Conservation (phyloP, 192 early-diverging fungal species). For the Phlyctochytrium bullatum region DNA sequence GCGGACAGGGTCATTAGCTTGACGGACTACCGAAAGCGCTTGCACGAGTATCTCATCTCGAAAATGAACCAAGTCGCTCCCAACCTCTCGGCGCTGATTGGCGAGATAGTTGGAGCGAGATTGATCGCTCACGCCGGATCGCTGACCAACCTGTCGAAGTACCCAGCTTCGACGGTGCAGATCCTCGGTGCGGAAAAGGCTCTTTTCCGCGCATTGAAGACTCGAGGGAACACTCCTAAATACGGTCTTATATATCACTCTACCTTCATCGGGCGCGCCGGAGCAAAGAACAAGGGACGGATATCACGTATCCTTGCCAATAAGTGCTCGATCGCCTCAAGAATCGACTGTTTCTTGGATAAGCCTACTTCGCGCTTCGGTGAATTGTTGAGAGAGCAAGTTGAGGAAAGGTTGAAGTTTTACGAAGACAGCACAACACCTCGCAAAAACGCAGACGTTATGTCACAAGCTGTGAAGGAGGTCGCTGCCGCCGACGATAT, state of each 20-base stretch:
- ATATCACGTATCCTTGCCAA: conserved; percentile 98
- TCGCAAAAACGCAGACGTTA: conserved; percentile 89
- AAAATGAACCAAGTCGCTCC: conserved; percentile 98
- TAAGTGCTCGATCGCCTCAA: conserved; percentile 94
- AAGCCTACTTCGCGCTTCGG: conserved; percentile 87
- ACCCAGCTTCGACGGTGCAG: conserved; percentile 97
- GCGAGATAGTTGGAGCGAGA: conserved; percentile 97
- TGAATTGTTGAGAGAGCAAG: conserved; percentile 87
- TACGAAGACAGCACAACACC: conserved; percentile 88
- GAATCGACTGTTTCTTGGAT: conserved; percentile 94
- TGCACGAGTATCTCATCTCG: conserved; percentile 87
- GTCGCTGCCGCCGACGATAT: conserved; percentile 45
- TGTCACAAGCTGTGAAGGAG: conserved; percentile 70
- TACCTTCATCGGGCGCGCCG: conserved; percentile 95
- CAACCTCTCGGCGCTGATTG: conserved; percentile 94
- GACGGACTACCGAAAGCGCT: conserved; percentile 88
- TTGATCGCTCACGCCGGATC: conserved; percentile 97
- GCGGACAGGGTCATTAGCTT: conserved; percentile 87
- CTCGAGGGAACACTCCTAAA: conserved; percentile 96
- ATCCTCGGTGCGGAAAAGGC: conserved; percentile 99
- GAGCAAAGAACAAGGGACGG: conserved; percentile 95
- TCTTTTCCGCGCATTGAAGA: conserved; percentile 98
- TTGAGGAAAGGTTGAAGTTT: conserved; percentile 94
- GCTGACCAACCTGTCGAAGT: conserved; percentile 95
- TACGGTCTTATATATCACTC: conserved; percentile 99